These are phyloP conservation scores for Peribolospora kevripleyi DNA, from an alignment of 768 basidiomycete genomes.

Conservation along the genomic window DNA sequence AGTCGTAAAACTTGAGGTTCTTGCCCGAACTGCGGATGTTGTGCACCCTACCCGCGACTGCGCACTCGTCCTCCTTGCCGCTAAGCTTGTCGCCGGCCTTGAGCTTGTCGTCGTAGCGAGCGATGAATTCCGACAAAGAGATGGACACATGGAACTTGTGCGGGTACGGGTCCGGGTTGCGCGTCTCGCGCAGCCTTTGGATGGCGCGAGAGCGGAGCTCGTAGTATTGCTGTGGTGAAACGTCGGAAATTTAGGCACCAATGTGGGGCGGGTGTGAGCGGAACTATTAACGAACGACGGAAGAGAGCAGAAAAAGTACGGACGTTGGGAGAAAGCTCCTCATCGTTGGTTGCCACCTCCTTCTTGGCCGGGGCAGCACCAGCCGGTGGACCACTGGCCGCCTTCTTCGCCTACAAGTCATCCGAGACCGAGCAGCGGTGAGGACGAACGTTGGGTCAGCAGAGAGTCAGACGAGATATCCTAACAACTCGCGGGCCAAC, in stretches of 20 bases:
- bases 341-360: conserved; percentile 31
- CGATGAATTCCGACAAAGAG: conserved; percentile 50
- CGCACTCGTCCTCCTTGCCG: conserved; percentile 34
- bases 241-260: neutral
- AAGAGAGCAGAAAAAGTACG: conserved; percentile 18
- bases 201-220: conserved; percentile 78
- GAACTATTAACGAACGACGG: neutral
- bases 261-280: neutral
- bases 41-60: conserved; percentile 72
- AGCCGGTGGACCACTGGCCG: conserved; percentile 6
- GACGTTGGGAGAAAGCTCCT: conserved; percentile 76
- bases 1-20: conserved; percentile 82
- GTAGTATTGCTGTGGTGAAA: conserved; percentile 63
- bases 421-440: conserved; percentile 22
- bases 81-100: conserved; percentile 13
- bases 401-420: conserved; percentile 11
- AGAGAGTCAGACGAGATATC: neutral
- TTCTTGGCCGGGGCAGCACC: conserved; percentile 17
- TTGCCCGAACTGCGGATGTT: conserved; percentile 58
- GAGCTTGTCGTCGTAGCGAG: conserved; percentile 52
- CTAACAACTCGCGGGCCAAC: too few species aligned
- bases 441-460: neutral
- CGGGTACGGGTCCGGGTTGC: conserved; percentile 80
- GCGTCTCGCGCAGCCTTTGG: conserved; percentile 55
- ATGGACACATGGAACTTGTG: conserved; percentile 88